Percentiles rank a stretch among this genome's conserved stretches.
These are phyloP conservation scores for Trichoderma koningii DNA, from an alignment of 2,329 filamentous ascomycete genomes.

Conservation along the genomic window DNA sequence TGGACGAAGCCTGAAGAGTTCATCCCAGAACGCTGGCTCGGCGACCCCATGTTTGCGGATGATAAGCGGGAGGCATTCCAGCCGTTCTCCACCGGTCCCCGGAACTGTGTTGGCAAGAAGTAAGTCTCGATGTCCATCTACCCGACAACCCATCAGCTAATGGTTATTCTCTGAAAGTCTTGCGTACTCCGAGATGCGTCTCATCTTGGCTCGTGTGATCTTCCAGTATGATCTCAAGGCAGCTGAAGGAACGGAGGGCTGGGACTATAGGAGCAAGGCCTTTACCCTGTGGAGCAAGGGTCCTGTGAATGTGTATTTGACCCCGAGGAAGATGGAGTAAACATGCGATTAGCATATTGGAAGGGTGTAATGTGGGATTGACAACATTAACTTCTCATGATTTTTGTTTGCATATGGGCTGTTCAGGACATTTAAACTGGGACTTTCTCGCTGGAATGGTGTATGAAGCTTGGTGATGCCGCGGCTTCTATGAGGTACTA, in stretches of 20 bases:
- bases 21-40: slow-evolving; percentile 44
- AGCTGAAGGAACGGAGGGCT: slow-evolving; percentile 22
- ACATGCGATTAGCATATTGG: too few species aligned
- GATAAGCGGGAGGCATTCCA: slow-evolving; percentile 35
- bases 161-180: slow-evolving; percentile 30
- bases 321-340: slow-evolving; percentile 1
- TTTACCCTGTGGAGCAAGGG: slow-evolving; percentile 28
- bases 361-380: too few species aligned
- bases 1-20: slow-evolving; percentile 41
- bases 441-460: too few species aligned
- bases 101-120: slow-evolving; percentile 41
- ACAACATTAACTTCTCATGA: too few species aligned
- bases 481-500: too few species aligned
- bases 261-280: slow-evolving; percentile 17
- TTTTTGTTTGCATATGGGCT: too few species aligned
- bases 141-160: not conserved
- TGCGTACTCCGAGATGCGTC: slow-evolving; percentile 38
- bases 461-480: too few species aligned
- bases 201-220: slow-evolving; percentile 35
- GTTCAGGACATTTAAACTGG: too few species aligned
- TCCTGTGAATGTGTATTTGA: slow-evolving; percentile 15
- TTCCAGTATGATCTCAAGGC: slow-evolving; percentile 38
- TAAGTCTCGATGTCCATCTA: slow-evolving; percentile 24
- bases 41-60: slow-evolving; percentile 30
- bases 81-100: slow-evolving; percentile 38